Base-by-base conservation (phyloP, 176 grass and related monocot genomes). In the Carex littledalei region DNA sequence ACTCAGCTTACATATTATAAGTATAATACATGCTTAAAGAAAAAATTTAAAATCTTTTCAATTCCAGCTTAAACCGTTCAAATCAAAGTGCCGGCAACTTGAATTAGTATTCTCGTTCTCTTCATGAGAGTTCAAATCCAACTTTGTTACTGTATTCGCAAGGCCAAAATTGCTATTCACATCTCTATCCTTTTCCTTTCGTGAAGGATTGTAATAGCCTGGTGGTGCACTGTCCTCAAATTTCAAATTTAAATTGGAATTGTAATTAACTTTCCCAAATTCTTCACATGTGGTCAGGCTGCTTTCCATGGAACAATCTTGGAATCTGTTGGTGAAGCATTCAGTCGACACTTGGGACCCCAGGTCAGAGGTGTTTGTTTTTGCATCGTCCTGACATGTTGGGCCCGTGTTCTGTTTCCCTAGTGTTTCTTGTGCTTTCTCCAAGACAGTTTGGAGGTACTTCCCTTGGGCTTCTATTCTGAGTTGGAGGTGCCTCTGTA, bases 11-110 rank as follows among this genome's bases (percentile, higher is more conserved):
- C 14, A 50, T 67, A 47, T 20, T 66, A 83, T 45, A 47, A n/a
- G 15, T 29, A 63, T 66, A 83, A 50, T 68, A 43, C 34, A 78
- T 57, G 50, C 74, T 78, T 78, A 34, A 57, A 54, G 59, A 47
- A 82, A 10, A 0, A 12, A 67, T 58, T 17, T 50, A 2, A 50
- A 84, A 94, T 58, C 59, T 72, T 82, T 16, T 93, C 90, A 94
- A 85, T 88, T 97, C 94, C 94, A 97, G 72, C 90, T 91, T 82
- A 97, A 94, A 55, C 92, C 92, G 80, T 97, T 97, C 82, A 97
- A 83, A 80, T 97, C 94, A 73, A 97, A 97, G 78, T 91, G 89
- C 86, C 88, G 91, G 80, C 81, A 90, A 74, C 87, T 67, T 67
- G 84, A 86, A 86, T 92, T 89, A 20, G n/a, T 79, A 63, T 94